Conservation (phyloP, 2,329 filamentous ascomycete species). For the Ceratocystis variospora region DNA sequence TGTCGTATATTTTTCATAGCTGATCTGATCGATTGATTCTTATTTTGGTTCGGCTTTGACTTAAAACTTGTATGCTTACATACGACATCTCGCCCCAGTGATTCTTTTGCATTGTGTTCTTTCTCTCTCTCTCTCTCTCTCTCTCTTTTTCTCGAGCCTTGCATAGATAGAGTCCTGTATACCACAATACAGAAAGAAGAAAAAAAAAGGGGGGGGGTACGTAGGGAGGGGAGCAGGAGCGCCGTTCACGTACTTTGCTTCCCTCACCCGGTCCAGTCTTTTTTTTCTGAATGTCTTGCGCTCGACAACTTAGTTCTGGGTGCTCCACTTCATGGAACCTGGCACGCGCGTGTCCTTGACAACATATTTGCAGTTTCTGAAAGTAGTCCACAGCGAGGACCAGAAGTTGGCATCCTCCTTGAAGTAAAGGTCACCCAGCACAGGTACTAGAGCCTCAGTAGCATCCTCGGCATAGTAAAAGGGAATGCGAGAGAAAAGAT, state of each 20-base stretch:
- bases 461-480: slow-evolving; percentile 44
- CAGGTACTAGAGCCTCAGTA: slow-evolving; percentile 40
- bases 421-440: slow-evolving; percentile 43
- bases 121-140: not conserved
- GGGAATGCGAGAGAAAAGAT: slow-evolving; percentile 37
- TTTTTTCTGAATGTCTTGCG: not conserved
- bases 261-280: not conserved
- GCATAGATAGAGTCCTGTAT: not conserved
- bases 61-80: not conserved
- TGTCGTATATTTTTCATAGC: not conserved
- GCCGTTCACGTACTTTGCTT: no score
- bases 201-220: not conserved
- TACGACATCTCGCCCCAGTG: not conserved
- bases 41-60: not conserved
- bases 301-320: slow-evolving; percentile 2
- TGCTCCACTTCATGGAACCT: slow-evolving; percentile 20
- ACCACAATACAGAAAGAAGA: not conserved
- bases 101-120: not conserved
- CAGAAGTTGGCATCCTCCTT: slow-evolving; percentile 32
- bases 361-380: slow-evolving; percentile 36
- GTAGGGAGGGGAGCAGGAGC: no score
- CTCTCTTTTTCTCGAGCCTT: not conserved
- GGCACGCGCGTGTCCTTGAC: slow-evolving; percentile 23
- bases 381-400: slow-evolving; percentile 34
- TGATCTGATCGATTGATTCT: not conserved